Conservation (phyloP, 139 green algal genomes). For the Micromonas commoda region DNA sequence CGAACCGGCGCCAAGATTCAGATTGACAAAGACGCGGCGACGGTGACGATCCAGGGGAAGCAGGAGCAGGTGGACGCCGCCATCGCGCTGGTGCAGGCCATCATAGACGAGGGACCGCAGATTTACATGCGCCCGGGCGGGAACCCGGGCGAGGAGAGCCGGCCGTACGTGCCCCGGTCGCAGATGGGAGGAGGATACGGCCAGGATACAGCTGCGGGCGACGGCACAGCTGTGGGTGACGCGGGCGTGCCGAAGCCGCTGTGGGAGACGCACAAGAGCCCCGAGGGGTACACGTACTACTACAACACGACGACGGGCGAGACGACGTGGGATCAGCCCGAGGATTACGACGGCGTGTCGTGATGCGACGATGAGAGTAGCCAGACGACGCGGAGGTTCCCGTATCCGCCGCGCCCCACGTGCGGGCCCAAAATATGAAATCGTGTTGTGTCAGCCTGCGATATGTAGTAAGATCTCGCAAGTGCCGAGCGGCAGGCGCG, state of each 20-base stretch:
- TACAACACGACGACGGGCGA: constrained; percentile 38
- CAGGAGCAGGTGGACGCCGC: constrained; percentile 10
- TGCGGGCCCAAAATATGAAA: too few species aligned
- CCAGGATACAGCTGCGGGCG: neutral
- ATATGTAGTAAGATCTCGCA: too few species aligned
- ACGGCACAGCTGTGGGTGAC: neutral
- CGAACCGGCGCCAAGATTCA: constrained; percentile 5
- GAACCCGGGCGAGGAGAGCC: neutral
- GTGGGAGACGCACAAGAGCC: constrained; percentile 33
- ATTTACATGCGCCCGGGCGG: neutral
- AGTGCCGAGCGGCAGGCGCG: too few species aligned
- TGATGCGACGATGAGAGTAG: neutral
- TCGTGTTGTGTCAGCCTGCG: too few species aligned
- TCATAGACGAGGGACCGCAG: neutral
- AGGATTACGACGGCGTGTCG: constrained; percentile 11
- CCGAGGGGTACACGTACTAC: constrained; percentile 41
- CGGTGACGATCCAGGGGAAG: neutral
- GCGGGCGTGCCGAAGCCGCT: constrained; percentile 3
- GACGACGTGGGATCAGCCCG: constrained; percentile 25
- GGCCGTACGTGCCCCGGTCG: neutral
- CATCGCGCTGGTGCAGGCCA: neutral
- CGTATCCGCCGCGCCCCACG: too few species aligned
- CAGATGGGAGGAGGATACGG: neutral
- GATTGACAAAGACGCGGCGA: constrained; percentile 12
- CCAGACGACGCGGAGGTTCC: too few species aligned